Base-by-base conservation (phyloP, 108 stramenopile species). In the Mediolabrus comicus region DNA sequence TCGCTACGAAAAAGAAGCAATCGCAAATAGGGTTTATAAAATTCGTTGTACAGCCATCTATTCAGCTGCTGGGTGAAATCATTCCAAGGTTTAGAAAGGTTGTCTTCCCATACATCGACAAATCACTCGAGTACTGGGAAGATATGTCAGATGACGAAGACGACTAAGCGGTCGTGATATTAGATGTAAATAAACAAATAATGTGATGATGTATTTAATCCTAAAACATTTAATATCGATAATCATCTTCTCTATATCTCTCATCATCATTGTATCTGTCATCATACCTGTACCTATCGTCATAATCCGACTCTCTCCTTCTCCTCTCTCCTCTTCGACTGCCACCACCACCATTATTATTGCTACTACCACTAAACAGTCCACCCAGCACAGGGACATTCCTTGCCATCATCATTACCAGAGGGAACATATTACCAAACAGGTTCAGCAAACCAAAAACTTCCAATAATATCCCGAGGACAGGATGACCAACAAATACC, bases 401-500 rank as follows among this genome's bases (percentile, higher is more conserved):
- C 73, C 82, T 82, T 19, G 87, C 55, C 65, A 96, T 72, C 32
- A 79, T 81, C 76, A 74, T 69, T 4, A 93, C 69, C 26, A 97
- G 39, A 9, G 96, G 94, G 73, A 97, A 97, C 84, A 95, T 84
- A 63, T 97, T 95, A 4, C 94, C 97, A 75, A 97, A 98, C 2
- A 98, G 66, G 83, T 98, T 98, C 58, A 97, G 46, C 53, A 98
- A 64, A 2, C 97, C 96, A 81, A 98, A 97, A 0, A 87, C 69
- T 80, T 98, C 97, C 65, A 96, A 51, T 25, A 80, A 30, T 29
- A 98, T 94, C 9, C 97, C 97, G 8, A 97, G 71, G 6, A 97
- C 75, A 10, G 97, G 95, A 76, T 89, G 77, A 26, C 96, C 95
- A 14, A 83, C 77, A 64, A 98, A 79, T 25, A 98, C 94, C 10